phyloP scores from a whole-genome alignment of 805 yeast genomes.

The Candida adriatica region DNA sequence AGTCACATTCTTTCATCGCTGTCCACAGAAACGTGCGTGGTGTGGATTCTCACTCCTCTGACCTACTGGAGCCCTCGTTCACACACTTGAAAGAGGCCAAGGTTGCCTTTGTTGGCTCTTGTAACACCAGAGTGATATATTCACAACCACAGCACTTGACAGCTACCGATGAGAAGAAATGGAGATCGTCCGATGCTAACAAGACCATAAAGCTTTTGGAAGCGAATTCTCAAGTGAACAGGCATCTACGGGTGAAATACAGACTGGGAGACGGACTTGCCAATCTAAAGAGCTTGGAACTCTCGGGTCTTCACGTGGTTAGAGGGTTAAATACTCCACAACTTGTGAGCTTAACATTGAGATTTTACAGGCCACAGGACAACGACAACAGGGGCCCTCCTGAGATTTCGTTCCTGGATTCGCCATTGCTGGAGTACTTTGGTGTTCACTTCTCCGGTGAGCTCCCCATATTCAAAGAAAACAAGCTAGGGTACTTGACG shows the following conservation, averaged over 20 bases:
- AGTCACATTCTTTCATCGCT: not conserved
- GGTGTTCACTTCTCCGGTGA: not conserved
- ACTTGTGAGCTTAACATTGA: not conserved
- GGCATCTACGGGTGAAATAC: not conserved
- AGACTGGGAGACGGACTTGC: not conserved
- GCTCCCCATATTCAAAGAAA: not conserved
- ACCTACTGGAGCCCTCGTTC: conserved; percentile 2
- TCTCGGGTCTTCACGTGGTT: not conserved
- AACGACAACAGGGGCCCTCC: not conserved
- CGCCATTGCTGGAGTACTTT: not conserved
- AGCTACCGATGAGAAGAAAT: not conserved
- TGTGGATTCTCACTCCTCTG: not conserved
- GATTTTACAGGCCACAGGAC: not conserved
- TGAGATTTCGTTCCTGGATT: not conserved
- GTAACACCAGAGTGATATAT: not conserved
- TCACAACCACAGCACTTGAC: not conserved
- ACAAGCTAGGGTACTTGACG: not conserved
- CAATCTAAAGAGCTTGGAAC: not conserved
- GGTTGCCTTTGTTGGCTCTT: conserved; percentile 1
- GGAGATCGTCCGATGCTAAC: not conserved
- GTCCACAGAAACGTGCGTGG: not conserved
- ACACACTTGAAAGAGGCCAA: conserved; percentile 3
- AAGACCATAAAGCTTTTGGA: not conserved
- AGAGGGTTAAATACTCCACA: not conserved
- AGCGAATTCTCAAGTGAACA: not conserved